phyloP scores from a whole-genome alignment of 331 rosid genomes.

The Malus hybrid region DNA sequence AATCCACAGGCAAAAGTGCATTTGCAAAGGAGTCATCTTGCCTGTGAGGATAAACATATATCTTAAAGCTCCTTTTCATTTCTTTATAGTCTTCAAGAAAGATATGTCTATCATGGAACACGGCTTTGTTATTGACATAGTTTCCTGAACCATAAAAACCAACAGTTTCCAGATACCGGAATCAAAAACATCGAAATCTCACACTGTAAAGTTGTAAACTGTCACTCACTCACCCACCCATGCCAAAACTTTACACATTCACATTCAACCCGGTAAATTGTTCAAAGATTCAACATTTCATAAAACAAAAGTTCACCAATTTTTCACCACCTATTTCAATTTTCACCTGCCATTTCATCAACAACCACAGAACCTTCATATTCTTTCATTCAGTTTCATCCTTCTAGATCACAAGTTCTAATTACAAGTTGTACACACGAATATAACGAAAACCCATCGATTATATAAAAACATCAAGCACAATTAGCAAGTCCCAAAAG shows the following conservation, averaged over 20 bases:
- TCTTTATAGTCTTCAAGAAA: slow-evolving; percentile 64
- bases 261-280: too few relatives aligned
- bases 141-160: slow-evolving; percentile 31
- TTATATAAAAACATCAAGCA: neutral
- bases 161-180: slow-evolving; percentile 4
- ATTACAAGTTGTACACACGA: neutral
- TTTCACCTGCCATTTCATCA: too few relatives aligned
- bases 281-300: too few relatives aligned
- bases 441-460: neutral
- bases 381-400: neutral
- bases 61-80: slow-evolving; percentile 74
- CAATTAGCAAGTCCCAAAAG: neutral
- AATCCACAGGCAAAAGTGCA: slow-evolving; percentile 49
- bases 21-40: slow-evolving; percentile 58
- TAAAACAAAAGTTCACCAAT: too few relatives aligned
- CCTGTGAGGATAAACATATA: slow-evolving; percentile 79
- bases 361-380: too few relatives aligned
- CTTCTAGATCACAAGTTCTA: neutral
- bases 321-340: too few relatives aligned
- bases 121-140: slow-evolving; percentile 28
- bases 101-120: slow-evolving; percentile 57
- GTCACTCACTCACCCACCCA: neutral
- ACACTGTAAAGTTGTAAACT: neutral
- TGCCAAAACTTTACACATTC: neutral
- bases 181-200: slow-evolving; percentile 10